phyloP scores from a whole-genome alignment of 495 filamentous ascomycete genomes.

The Glonium stellatum region DNA sequence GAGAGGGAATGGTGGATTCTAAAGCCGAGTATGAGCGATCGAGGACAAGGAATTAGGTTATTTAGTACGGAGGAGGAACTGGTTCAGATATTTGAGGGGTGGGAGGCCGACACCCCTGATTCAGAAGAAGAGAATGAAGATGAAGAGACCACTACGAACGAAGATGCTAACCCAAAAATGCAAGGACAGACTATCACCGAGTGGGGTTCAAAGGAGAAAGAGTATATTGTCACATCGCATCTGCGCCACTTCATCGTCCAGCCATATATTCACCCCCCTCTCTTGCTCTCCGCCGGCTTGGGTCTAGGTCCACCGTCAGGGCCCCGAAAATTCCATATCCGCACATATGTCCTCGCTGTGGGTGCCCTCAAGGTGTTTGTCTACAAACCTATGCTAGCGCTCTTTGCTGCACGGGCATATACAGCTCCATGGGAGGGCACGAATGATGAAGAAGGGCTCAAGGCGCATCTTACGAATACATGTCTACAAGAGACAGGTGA shows the following conservation, averaged over 20 bases:
- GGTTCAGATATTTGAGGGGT: slow-evolving; percentile 77
- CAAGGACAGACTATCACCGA: too few relatives aligned
- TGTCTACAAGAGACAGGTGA: slow-evolving; percentile 66
- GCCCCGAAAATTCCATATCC: slow-evolving; percentile 88
- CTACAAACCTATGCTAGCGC: slow-evolving; percentile 81
- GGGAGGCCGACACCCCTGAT: slow-evolving; percentile 53
- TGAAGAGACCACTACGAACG: slow-evolving; percentile 28
- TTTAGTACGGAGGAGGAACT: slow-evolving; percentile 79
- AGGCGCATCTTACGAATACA: slow-evolving; percentile 83
- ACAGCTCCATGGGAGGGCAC: slow-evolving; percentile 32
- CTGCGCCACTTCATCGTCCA: slow-evolving; percentile 94
- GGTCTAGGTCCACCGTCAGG: slow-evolving; percentile 31
- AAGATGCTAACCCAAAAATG: not conserved
- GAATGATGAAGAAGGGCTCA: slow-evolving; percentile 42
- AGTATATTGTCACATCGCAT: slow-evolving; percentile 73
- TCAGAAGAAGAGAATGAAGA: slow-evolving; percentile 49
- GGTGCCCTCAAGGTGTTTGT: slow-evolving; percentile 77
- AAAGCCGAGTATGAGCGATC: slow-evolving; percentile 94
- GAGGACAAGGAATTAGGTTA: slow-evolving; percentile 83
- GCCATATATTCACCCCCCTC: slow-evolving; percentile 87
- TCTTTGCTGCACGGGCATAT: slow-evolving; percentile 76
- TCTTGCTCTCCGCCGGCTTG: slow-evolving; percentile 51
- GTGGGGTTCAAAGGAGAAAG: slow-evolving; percentile 25
- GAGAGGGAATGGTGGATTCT: slow-evolving; percentile 93
- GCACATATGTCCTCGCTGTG: slow-evolving; percentile 77